phyloP scores from a whole-genome alignment of 148 eudicot species.

The Cornus florida region DNA sequence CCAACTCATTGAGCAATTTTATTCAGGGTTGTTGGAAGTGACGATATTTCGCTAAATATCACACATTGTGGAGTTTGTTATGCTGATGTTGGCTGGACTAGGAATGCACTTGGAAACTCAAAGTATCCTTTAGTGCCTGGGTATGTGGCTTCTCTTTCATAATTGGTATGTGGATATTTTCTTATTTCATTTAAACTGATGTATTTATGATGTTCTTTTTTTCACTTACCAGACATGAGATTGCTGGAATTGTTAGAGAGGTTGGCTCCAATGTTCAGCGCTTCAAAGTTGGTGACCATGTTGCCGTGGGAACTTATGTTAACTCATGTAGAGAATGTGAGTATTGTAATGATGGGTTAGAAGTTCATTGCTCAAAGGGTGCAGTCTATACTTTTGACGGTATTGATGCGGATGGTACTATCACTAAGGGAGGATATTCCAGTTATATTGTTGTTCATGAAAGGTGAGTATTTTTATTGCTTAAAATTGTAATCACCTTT shows the following conservation, averaged over 20 bases:
- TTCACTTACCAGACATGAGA: slow-evolving; percentile 62
- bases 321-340: slow-evolving; percentile 83
- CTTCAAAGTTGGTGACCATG: slow-evolving; percentile 75
- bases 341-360: slow-evolving; percentile 57
- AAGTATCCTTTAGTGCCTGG: slow-evolving; percentile 91
- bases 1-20: background rate
- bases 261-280: slow-evolving; percentile 59
- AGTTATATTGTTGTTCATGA: background rate
- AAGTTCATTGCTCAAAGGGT: slow-evolving; percentile 64
- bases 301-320: slow-evolving; percentile 85
- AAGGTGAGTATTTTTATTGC: background rate
- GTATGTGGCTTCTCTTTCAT: slow-evolving; percentile 33
- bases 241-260: slow-evolving; percentile 75
- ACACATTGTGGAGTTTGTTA: slow-evolving; percentile 89
- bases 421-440: background rate
- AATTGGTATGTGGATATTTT: background rate
- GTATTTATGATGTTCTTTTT: background rate
- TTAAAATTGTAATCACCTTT: background rate
- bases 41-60: slow-evolving; percentile 69
- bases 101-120: slow-evolving; percentile 45
- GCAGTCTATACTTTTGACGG: slow-evolving; percentile 52
- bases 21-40: slow-evolving; percentile 60
- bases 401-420: background rate
- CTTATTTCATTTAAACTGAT: background rate
- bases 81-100: slow-evolving; percentile 85